Evolutionary conservation across 371 early-diverging fungal genomes (phyloP).

Genomic region (Rhizopus delemar): DNA sequence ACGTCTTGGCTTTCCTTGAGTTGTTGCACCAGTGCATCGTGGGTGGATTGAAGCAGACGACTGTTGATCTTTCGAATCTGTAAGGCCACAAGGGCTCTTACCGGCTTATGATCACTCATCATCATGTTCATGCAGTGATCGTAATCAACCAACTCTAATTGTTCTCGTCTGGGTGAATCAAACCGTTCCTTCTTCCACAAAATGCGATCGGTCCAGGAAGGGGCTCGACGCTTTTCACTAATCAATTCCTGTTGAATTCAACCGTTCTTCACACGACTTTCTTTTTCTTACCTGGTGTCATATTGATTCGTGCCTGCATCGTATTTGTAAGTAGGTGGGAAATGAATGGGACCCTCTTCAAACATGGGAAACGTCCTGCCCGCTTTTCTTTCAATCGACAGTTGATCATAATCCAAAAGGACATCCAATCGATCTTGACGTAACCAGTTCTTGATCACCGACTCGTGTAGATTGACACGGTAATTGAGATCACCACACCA

Average conservation of each 20-base stretch:
- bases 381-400: conserved; percentile 49
- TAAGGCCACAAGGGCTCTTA: conserved; percentile 67
- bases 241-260: not conserved
- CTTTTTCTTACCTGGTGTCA: conserved; percentile 70
- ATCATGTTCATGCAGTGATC: conserved; percentile 63
- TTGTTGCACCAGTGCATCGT: conserved; percentile 65
- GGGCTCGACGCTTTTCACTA: conserved; percentile 83
- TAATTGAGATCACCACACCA: conserved; percentile 97
- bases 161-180: conserved; percentile 8
- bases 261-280: not conserved
- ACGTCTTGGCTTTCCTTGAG: conserved; percentile 82
- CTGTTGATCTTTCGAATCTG: conserved; percentile 57
- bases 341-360: conserved; percentile 76
- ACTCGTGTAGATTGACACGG: conserved; percentile 70
- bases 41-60: conserved; percentile 55
- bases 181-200: conserved; percentile 71
- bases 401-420: conserved; percentile 71
- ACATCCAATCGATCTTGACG: conserved; percentile 52
- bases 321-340: conserved; percentile 94
- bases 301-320: conserved; percentile 80
- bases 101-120: conserved; percentile 93
- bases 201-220: conserved; percentile 93
- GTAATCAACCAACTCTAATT: conserved; percentile 55
- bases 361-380: conserved; percentile 74
- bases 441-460: conserved; percentile 57